phyloP scores from a whole-genome alignment of 768 basidiomycete species.

The Myochromella boudieri region DNA sequence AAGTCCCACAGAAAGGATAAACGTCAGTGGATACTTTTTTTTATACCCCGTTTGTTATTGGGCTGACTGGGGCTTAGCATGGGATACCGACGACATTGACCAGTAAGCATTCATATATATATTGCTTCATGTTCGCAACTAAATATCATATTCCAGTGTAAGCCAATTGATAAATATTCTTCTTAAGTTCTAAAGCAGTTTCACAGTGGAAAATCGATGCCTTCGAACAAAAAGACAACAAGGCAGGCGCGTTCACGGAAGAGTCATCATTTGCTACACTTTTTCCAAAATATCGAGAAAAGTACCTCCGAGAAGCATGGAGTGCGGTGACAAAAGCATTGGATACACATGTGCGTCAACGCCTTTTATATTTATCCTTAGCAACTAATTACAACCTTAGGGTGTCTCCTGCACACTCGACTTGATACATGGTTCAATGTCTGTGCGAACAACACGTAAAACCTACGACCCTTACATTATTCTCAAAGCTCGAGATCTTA shows the following conservation, averaged over 20 bases:
- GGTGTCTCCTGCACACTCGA: constrained; percentile 91
- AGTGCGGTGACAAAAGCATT: constrained; percentile 83
- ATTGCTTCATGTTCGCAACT: constrained; percentile 6
- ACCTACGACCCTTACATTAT: constrained; percentile 96
- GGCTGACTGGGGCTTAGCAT: constrained; percentile 55
- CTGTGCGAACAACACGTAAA: constrained; percentile 94
- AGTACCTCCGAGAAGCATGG: constrained; percentile 95
- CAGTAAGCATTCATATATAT: constrained; percentile 61
- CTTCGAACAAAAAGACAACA: constrained; percentile 75
- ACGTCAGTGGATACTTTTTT: constrained; percentile 55
- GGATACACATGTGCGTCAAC: constrained; percentile 78
- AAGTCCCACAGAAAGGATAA: constrained; percentile 93
- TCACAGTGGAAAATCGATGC: constrained; percentile 85
- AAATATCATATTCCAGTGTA: constrained; percentile 37
- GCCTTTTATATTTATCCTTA: constrained; percentile 14
- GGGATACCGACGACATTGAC: constrained; percentile 99
- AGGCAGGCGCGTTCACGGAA: constrained; percentile 82
- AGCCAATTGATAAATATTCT: constrained; percentile 18
- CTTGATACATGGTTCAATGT: constrained; percentile 95
- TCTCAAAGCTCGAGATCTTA: constrained; percentile 92
- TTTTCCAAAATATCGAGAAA: constrained; percentile 98
- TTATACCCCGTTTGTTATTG: constrained; percentile 3
- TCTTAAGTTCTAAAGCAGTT: background rate
- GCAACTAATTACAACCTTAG: constrained; percentile 35
- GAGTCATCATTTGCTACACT: constrained; percentile 98